phyloP scores from a whole-genome alignment of 208 protist species.

The Jaenimonas drosophilae region DNA sequence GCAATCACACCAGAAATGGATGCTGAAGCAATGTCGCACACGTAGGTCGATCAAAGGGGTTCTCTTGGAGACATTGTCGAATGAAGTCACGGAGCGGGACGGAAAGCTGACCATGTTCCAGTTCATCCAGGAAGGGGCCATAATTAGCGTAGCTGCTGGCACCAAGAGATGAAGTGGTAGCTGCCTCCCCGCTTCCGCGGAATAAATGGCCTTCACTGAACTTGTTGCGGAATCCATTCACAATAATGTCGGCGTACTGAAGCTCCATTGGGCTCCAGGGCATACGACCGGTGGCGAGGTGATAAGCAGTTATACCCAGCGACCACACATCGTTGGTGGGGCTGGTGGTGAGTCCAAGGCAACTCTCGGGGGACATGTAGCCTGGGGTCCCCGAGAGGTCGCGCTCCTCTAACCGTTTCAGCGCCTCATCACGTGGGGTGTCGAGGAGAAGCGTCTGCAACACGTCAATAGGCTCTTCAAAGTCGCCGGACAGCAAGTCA shows the following conservation, averaged over 20 bases:
- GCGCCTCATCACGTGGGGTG: slow-evolving; percentile 2
- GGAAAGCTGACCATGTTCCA: slow-evolving; percentile 23
- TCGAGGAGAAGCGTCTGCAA: background rate
- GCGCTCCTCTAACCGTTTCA: background rate
- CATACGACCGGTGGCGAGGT: slow-evolving; percentile 50
- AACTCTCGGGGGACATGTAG: slow-evolving; percentile 81
- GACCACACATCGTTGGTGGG: slow-evolving; percentile 77
- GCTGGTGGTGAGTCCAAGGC: slow-evolving; percentile 32
- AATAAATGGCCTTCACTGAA: slow-evolving; percentile 9
- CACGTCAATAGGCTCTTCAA: background rate
- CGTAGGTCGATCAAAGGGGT: slow-evolving; percentile 40
- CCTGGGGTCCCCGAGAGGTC: slow-evolving; percentile 26
- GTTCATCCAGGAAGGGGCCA: slow-evolving; percentile 40
- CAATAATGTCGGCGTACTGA: slow-evolving; percentile 49
- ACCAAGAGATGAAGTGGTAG: slow-evolving; percentile 7
- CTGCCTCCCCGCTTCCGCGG: background rate
- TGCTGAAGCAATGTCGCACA: slow-evolving; percentile 36
- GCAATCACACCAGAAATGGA: slow-evolving; percentile 31
- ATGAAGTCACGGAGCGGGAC: slow-evolving; percentile 49
- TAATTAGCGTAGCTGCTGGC: slow-evolving; percentile 15
- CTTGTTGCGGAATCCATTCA: slow-evolving; percentile 39
- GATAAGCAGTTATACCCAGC: slow-evolving; percentile 60
- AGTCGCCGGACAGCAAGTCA: slow-evolving; percentile 28
- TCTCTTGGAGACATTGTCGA: slow-evolving; percentile 32
- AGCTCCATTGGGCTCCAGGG: slow-evolving; percentile 61